Base-by-base conservation (phyloP, 2,329 filamentous ascomycete genomes). In the Cyphellophora europaea region DNA sequence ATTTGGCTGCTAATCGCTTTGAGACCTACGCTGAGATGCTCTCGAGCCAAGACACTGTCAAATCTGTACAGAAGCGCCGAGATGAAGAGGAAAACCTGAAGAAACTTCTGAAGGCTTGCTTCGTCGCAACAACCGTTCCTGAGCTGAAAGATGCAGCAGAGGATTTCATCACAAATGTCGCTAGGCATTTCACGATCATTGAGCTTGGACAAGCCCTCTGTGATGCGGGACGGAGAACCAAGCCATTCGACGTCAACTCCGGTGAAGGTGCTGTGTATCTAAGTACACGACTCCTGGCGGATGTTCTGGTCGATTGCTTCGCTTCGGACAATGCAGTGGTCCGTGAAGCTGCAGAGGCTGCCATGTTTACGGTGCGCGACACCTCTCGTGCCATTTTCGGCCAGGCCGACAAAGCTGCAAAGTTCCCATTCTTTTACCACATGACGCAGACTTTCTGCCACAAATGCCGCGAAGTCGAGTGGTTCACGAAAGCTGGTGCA, bases 401-500 rank as follows among this genome's bases (percentile, higher is more conserved):
- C 3, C 77, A 75, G 1, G 66, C 79, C 25, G 72, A 71, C 14
- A 73, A 82, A 35, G 78, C 88, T 19, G 76, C 83, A 19, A 78
- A 77, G 37, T 69, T 98, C 6, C 77, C 81, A 1, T 85, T 98
- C 59, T 98, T 98, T 61, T 72, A 71, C 39, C 79, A 89, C 50
- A 68, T 98, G 5, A 80, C 82, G 25, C 82, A 77, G 41, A 79
- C 79, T 1, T 94, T 96, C 55, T 91, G 85, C 49, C 91, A 98
- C 55, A 87, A 85, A 45, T 98, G 91, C 56, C 88, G 95, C 50
- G 87, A 91, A 50, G 89, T 98, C 56, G 91, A 98, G 51, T 99
- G 93, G 91, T 98, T 94, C 53, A 88, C 88, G 34, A 98, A 99
- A 61, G 83, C 87, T 23, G 91, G 89, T 32, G 91, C 91, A 25